Evolutionary conservation across 495 filamentous ascomycete species (phyloP).

Genomic region (Penicillium coffeae): DNA sequence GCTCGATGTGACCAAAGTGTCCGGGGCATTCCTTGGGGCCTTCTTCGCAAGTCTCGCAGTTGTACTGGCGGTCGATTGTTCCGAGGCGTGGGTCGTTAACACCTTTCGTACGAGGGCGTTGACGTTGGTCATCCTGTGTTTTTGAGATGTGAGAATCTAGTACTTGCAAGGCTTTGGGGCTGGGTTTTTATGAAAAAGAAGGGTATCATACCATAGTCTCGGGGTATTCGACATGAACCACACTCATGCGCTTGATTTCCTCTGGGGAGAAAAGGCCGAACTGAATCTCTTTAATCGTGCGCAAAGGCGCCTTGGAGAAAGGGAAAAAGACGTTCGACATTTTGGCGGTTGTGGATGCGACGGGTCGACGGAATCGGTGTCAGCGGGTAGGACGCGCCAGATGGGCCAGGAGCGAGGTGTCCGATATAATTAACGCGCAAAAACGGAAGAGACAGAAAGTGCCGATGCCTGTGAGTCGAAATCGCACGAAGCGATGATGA

Average conservation of each 20-base stretch:
- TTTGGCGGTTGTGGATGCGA: conserved; percentile 38
- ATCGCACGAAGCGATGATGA: conserved; percentile 30
- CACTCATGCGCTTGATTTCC: conserved; percentile 97
- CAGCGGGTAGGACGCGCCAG: conserved; percentile 7
- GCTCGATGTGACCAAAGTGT: conserved; percentile 96
- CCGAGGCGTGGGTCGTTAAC: conserved; percentile 92
- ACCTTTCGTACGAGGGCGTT: conserved; percentile 80
- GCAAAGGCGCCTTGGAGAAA: conserved; percentile 90
- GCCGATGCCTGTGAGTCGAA: conserved; percentile 14
- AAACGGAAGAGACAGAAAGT: conserved; percentile 18
- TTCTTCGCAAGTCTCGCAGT: conserved; percentile 92
- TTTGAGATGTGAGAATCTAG: conserved; percentile 20
- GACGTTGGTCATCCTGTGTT: conserved; percentile 74
- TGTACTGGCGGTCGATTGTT: conserved; percentile 88
- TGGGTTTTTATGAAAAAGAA: neutral
- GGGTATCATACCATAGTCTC: conserved; percentile 79
- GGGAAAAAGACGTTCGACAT: conserved; percentile 94
- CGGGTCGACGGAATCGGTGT: conserved; percentile 9
- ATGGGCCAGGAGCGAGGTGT: conserved; percentile 13
- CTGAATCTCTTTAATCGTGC: conserved; percentile 95
- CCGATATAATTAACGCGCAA: conserved; percentile 16
- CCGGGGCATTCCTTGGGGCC: conserved; percentile 92
- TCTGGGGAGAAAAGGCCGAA: conserved; percentile 95
- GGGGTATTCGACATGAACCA: conserved; percentile 85
- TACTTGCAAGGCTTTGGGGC: neutral